A percentile compares a stretch with the other conserved stretches of the same genome.
Evolutionary conservation across 1,284 basidiomycete genomes (phyloP).

Genomic region (Cystobasidiaceae sp.): DNA sequence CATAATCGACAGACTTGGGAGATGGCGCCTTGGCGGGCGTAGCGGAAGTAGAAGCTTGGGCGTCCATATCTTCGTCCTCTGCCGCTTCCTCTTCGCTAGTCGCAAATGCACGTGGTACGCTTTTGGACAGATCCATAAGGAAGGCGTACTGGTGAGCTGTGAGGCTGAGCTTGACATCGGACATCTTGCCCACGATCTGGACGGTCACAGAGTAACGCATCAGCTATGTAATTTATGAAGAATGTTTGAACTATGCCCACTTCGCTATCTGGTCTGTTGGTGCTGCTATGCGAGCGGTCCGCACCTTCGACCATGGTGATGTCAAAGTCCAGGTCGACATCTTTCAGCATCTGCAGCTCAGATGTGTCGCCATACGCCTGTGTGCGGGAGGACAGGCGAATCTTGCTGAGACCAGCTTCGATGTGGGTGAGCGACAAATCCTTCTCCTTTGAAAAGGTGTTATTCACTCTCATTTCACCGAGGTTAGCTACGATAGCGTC

Average conservation of each 20-base stretch:
- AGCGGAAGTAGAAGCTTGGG: slow-evolving; percentile 36
- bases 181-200: slow-evolving; percentile 69
- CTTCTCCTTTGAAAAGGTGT: slow-evolving; percentile 61
- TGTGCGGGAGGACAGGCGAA: slow-evolving; percentile 73
- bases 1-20: slow-evolving; percentile 21
- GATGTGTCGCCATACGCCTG: slow-evolving; percentile 52
- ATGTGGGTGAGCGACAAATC: slow-evolving; percentile 56
- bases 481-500: slow-evolving; percentile 77
- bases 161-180: slow-evolving; percentile 82
- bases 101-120: slow-evolving; percentile 65
- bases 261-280: slow-evolving; percentile 41
- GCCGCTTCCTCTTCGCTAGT: slow-evolving; percentile 46
- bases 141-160: slow-evolving; percentile 86
- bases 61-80: slow-evolving; percentile 39
- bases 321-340: slow-evolving; percentile 73
- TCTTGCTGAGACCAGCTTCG: slow-evolving; percentile 73
- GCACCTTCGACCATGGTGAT: slow-evolving; percentile 60
- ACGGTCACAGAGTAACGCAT: too few species aligned
- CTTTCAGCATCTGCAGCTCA: slow-evolving; percentile 79
- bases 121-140: slow-evolving; percentile 64
- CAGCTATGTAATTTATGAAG: too few species aligned
- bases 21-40: slow-evolving; percentile 20
- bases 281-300: slow-evolving; percentile 46
- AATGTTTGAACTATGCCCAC: too few species aligned
- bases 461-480: slow-evolving; percentile 82